Evolutionary conservation across 352 stramenopile species (phyloP), one percentile per base, ranked within the genome.

Genomic region (Pythium insidiosum): DNA sequence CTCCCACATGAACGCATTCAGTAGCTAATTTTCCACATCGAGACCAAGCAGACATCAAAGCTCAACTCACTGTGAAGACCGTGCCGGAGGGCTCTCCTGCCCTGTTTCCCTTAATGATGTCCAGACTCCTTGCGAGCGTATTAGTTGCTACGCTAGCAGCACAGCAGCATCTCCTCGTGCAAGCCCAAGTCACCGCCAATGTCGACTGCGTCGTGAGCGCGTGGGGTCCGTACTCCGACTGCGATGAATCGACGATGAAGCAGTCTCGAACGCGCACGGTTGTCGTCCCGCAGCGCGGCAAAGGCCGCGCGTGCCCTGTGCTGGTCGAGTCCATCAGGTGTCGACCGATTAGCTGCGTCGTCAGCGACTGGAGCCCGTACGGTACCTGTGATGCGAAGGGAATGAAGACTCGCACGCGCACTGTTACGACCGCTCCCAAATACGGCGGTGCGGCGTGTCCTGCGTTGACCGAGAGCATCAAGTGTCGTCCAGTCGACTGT

Each of bases 251-350:
- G n/a, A 59, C 26, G 4, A 60, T 52, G 43, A 61, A 59, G 31
- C 75, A 84, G 48, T 67, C 54, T 0, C 74, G 66, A 20, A 60
- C 53, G 23, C 68, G 74, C 2, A 51, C 33, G 1, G 41, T 80
- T 35, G 68, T 45, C 3, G 44, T 56, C 1, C 24, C 38, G n/a
- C 42, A 56, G 1, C 48, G 41, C 20, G 64, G 66, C 39, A 58
- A 58, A 26, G 74, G 74, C 4, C 46, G 46, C 1, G 44, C 48
- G 1, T 87, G 74, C 39, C 66, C 64, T 0, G 43, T 50, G 4
- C 55, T 87, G 16, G 57, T 51, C 18, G 74, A 88, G 26, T 65
- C 69, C 15, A 44, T 73, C 26, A 56, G 58, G 22, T 88, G 75
- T 47, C 55, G 53, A 41, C 68, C 73, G 1, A 61, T 84, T 19